Conservation (phyloP, 164 flowering plant genomes). For the Protea cynaroides region DNA sequence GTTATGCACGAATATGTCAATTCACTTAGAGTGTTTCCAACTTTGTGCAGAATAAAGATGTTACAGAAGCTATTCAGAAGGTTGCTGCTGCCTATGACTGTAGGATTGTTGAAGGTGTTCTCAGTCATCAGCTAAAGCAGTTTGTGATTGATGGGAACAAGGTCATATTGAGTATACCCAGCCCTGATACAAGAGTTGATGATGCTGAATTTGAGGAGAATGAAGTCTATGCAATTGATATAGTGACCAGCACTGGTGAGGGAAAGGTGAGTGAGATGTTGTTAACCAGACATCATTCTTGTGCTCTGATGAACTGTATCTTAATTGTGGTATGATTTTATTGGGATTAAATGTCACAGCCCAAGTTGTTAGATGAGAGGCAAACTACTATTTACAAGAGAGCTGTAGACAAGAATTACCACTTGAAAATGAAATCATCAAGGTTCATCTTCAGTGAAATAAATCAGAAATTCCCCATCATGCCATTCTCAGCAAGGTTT, state of each 20-base stretch:
- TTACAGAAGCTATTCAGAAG: constrained; percentile 61
- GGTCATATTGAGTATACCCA: constrained; percentile 63
- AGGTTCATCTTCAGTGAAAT: constrained; percentile 95
- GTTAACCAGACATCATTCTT: not conserved
- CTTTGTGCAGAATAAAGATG: constrained; percentile 49
- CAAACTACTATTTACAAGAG: constrained; percentile 91
- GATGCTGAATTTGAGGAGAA: constrained; percentile 97
- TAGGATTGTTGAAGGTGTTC: constrained; percentile 87
- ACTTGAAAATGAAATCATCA: constrained; percentile 91
- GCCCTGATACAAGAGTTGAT: constrained; percentile 83
- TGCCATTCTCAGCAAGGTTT: constrained; percentile 93
- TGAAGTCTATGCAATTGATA: constrained; percentile 86
- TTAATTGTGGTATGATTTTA: not conserved
- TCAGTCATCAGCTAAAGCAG: constrained; percentile 83
- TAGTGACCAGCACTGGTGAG: constrained; percentile 94
- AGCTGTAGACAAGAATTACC: constrained; percentile 88
- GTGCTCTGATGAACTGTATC: not conserved
- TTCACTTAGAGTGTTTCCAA: not conserved
- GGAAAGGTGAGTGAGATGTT: constrained; percentile 54
- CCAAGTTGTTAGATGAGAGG: constrained; percentile 84
- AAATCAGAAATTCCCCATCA: constrained; percentile 78
- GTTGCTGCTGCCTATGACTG: constrained; percentile 95
- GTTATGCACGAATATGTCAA: not conserved
- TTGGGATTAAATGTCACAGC: constrained; percentile 41
- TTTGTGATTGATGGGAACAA: constrained; percentile 91